These are phyloP conservation scores for Boechera stricta DNA, from an alignment of 345 rosid species.

Conservation along the genomic window DNA sequence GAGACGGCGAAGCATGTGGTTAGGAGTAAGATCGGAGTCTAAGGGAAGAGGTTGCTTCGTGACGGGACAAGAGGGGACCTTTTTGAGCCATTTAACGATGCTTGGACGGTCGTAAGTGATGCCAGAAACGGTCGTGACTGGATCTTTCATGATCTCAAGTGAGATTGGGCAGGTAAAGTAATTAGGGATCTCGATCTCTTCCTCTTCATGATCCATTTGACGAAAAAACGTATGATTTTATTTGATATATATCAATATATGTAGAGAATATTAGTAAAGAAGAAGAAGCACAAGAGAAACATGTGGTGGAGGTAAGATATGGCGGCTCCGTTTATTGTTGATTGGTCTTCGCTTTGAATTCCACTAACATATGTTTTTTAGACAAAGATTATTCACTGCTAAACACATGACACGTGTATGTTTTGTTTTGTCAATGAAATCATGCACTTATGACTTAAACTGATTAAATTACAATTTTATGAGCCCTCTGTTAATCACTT, in stretches of 20 bases:
- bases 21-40: constrained; percentile 75
- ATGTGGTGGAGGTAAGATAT: constrained; percentile 23
- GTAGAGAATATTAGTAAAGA: constrained; percentile 1
- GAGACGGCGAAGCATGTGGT: constrained; percentile 72
- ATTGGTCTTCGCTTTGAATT: constrained; percentile 37
- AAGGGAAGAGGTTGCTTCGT: constrained; percentile 63
- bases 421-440: neutral
- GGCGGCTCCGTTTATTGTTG: constrained; percentile 46
- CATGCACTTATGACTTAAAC: constrained; percentile 12
- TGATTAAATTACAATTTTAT: neutral
- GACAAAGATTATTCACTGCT: neutral
- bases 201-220: constrained; percentile 39
- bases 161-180: constrained; percentile 83
- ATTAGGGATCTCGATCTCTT: constrained; percentile 68
- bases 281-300: neutral
- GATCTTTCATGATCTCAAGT: constrained; percentile 86
- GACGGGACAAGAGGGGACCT: constrained; percentile 60
- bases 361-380: constrained; percentile 23
- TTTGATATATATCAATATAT: neutral
- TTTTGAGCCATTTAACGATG: constrained; percentile 75
- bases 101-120: constrained; percentile 84
- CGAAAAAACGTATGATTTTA: neutral
- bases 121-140: constrained; percentile 74
- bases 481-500: neutral
- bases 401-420: constrained; percentile 5